These are phyloP conservation scores for Marchantia paleacea DNA, from an alignment of 225 moss, liverwort and hornwort genomes.

Conservation along the genomic window DNA sequence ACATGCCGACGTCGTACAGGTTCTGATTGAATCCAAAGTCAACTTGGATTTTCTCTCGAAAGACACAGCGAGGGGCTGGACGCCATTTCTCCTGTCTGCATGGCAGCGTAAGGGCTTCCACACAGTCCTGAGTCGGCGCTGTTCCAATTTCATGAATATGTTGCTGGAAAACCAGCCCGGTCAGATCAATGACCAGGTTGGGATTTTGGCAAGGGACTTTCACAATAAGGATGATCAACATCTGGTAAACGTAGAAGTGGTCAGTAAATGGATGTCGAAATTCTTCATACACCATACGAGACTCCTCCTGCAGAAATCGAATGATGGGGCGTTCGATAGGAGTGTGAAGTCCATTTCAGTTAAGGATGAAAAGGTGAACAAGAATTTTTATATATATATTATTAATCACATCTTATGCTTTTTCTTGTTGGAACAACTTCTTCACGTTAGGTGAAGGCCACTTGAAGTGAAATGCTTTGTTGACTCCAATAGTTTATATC, in stretches of 20 bases:
- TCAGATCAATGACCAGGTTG: conserved; percentile 7
- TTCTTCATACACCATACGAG: neutral
- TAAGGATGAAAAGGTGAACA: no score
- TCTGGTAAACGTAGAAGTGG: neutral
- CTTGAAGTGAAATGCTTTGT: no score
- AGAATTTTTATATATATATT: no score
- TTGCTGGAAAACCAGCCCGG: no score
- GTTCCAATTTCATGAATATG: no score
- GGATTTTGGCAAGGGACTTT: neutral
- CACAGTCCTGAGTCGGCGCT: no score
- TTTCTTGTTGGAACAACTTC: no score
- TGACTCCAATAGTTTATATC: no score
- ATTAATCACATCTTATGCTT: no score
- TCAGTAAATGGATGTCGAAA: neutral
- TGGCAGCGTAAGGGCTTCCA: neutral
- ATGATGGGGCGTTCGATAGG: neutral
- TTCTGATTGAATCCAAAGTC: neutral
- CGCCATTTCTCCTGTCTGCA: conserved; percentile 18
- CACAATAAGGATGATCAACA: no score
- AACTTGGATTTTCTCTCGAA: neutral
- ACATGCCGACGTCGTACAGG: neutral
- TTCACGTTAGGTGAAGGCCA: no score
- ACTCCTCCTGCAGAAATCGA: no score
- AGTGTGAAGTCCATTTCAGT: neutral
- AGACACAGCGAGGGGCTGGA: conserved; percentile 9